These are phyloP conservation scores for Cyathus striatus DNA, from an alignment of 768 basidiomycete species.

Conservation along the genomic window DNA sequence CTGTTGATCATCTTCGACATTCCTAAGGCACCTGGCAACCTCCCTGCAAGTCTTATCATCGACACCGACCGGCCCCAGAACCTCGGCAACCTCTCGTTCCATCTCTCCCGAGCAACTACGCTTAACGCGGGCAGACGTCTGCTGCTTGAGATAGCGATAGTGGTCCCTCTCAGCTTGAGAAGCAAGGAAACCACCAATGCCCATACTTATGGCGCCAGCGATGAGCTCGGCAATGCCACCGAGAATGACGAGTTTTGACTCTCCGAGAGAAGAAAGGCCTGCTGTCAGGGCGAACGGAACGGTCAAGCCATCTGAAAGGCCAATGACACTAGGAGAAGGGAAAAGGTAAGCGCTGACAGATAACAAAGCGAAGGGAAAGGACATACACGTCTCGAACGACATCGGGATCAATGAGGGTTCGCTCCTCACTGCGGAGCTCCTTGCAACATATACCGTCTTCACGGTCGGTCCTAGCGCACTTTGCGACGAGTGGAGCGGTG, in stretches of 20 bases:
- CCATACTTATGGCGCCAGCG: slow-evolving; percentile 96
- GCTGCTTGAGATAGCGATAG: slow-evolving; percentile 73
- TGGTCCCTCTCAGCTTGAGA: slow-evolving; percentile 97
- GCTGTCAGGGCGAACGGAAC: slow-evolving; percentile 91
- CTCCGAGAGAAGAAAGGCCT: slow-evolving; percentile 84
- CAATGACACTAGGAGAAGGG: slow-evolving; percentile 59
- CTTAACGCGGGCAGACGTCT: slow-evolving; percentile 76
- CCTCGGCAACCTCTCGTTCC: slow-evolving; percentile 88
- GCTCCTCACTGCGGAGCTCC: slow-evolving; percentile 79
- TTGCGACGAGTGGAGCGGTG: slow-evolving; percentile 42
- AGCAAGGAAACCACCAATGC: slow-evolving; percentile 95
- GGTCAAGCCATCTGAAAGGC: slow-evolving; percentile 86
- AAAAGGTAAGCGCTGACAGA: background rate
- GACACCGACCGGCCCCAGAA: slow-evolving; percentile 87
- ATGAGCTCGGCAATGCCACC: slow-evolving; percentile 96
- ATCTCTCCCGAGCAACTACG: slow-evolving; percentile 92
- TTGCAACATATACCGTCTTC: slow-evolving; percentile 80
- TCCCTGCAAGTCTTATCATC: slow-evolving; percentile 75
- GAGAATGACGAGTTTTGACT: slow-evolving; percentile 86
- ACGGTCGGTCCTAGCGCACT: slow-evolving; percentile 52
- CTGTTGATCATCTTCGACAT: slow-evolving; percentile 48
- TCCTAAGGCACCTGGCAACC: slow-evolving; percentile 71
- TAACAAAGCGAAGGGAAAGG: background rate
- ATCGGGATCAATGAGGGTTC: slow-evolving; percentile 82
- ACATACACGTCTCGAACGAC: slow-evolving; percentile 82